A percentile compares a stretch with the other conserved stretches of the same genome.
Evolutionary conservation across 1,284 basidiomycete genomes (phyloP).

Genomic region (Sporisorium sorghi): DNA sequence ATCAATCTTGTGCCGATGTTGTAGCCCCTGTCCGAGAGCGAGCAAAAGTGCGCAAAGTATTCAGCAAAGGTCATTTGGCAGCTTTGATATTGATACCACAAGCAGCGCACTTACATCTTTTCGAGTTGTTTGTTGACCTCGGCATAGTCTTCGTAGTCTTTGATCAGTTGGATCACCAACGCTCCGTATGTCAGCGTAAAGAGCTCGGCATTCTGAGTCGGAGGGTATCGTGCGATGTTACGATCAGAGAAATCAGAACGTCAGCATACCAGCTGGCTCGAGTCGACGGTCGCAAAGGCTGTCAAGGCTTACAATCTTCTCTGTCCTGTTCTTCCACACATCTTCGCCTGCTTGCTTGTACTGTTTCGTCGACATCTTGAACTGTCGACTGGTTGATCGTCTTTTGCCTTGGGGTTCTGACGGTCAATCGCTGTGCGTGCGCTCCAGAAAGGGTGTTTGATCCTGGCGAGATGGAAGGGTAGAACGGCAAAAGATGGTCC

Average conservation of each 20-base stretch:
- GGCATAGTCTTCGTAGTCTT: conserved; percentile 97
- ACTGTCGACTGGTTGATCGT: neutral
- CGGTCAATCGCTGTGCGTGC: too few species aligned
- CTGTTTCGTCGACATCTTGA: conserved; percentile 58
- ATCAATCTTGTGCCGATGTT: conserved; percentile 96
- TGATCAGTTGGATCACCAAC: conserved; percentile 96
- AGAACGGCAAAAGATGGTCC: conserved; percentile 7
- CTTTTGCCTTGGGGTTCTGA: too few species aligned
- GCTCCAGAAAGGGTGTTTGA: too few species aligned
- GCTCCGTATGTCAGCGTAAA: conserved; percentile 98
- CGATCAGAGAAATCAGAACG: too few species aligned
- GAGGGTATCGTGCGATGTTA: too few species aligned
- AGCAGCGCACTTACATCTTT: conserved; percentile 73
- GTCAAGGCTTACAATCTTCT: conserved; percentile 65
- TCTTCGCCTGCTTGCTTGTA: conserved; percentile 67
- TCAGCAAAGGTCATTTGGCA: neutral
- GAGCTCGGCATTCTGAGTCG: conserved; percentile 82
- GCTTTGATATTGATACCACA: too few species aligned
- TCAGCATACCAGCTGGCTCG: neutral
- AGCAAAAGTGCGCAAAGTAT: neutral
- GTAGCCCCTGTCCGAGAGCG: conserved; percentile 81
- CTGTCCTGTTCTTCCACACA: conserved; percentile 67
- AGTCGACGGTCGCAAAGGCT: neutral
- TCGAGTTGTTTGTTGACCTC: conserved; percentile 79
- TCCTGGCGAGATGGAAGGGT: too few species aligned